Base-by-base conservation (phyloP, 2,329 filamentous ascomycete species). In the Exophiala bonariae region DNA sequence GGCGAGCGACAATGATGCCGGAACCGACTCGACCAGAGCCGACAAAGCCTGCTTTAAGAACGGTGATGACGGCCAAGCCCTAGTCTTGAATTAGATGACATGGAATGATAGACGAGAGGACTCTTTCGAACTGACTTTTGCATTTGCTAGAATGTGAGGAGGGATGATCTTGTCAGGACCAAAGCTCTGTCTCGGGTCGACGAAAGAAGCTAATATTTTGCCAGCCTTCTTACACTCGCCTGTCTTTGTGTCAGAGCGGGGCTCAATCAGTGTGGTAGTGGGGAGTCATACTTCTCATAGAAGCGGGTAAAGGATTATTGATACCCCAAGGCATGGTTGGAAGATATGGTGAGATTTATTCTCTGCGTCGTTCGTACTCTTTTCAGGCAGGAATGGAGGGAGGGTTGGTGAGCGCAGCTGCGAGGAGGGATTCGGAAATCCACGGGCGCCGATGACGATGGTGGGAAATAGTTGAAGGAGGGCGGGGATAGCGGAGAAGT, bases 161-260 rank as follows among this genome's bases (percentile, higher is more conserved):
- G 93, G 93, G 61, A 99, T 99, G 66, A 99, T 85, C 71, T 97
- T 97, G 70, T 97, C 93, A 46, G 93, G 92, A 4, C 92, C 90
- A 68, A 97, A 96, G 16, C 92, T 75, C 74, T 97, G 92, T 64
- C 85, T 82, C 16, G 93, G 93, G 66, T 97, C 93, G 66, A 97
- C 81, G 67, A 99, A 99, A 10, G 91, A 95, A 36, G 87, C 82
- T 59, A 99, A 81, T 63, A 97, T 97, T 77, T 95, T 96, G 65
- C 87, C 87, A 66, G 90, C 93, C 73, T 99, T 99, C 70, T 87
- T 93, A 75, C 93, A 97, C 75, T 99, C 93, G 75, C 89, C 92
- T 96, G 70, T 59, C 49, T 39, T 16, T 18, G 17, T 23, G 41
- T 50, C 14, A 51, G 39, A 18, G 33, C n/a, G 14, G 65, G 61